Percentiles rank a stretch among this genome's conserved stretches.
phyloP scores from a whole-genome alignment of 768 basidiomycete species.

The Lenzites betulinus region DNA sequence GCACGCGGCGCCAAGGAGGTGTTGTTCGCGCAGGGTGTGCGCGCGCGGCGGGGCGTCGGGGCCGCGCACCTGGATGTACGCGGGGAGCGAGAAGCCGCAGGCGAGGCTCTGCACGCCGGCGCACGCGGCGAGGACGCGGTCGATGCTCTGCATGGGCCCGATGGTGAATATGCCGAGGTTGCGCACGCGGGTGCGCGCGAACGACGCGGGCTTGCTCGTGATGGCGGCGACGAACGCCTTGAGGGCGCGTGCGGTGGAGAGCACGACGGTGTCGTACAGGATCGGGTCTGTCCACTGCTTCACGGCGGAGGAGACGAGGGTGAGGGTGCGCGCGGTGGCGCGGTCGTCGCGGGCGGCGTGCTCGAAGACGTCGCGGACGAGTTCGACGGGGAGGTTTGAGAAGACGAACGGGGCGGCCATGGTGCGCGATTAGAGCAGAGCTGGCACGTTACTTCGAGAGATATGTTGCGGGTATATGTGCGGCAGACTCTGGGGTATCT shows the following conservation, averaged over 20 bases:
- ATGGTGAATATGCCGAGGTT: conserved; percentile 40
- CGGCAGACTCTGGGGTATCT: conserved; percentile 10
- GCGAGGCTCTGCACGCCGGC: conserved; percentile 36
- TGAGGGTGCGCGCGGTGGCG: conserved; percentile 35
- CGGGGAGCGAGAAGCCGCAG: conserved; percentile 38
- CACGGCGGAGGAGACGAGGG: conserved; percentile 39
- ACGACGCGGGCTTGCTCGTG: conserved; percentile 28
- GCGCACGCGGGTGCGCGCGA: conserved; percentile 30
- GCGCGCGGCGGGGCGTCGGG: conserved; percentile 21
- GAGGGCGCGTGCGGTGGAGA: conserved; percentile 34
- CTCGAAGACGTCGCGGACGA: conserved; percentile 39
- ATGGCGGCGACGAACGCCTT: conserved; percentile 34
- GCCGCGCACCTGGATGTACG: conserved; percentile 26
- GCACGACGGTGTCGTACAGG: conserved; percentile 41
- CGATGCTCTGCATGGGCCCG: conserved; percentile 37
- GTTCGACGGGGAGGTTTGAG: conserved; percentile 36
- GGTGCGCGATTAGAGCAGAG: conserved; percentile 4
- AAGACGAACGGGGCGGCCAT: conserved; percentile 22
- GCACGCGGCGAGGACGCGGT: conserved; percentile 35
- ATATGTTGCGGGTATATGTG: conserved; percentile 9
- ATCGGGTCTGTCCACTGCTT: conserved; percentile 37
- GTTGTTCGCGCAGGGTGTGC: conserved; percentile 32
- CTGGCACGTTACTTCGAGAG: not conserved
- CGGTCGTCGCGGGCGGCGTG: conserved; percentile 34
- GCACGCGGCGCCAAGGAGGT: conserved; percentile 38